phyloP scores from a whole-genome alignment of 441 rosid species.

The Biscutella laevigata region DNA sequence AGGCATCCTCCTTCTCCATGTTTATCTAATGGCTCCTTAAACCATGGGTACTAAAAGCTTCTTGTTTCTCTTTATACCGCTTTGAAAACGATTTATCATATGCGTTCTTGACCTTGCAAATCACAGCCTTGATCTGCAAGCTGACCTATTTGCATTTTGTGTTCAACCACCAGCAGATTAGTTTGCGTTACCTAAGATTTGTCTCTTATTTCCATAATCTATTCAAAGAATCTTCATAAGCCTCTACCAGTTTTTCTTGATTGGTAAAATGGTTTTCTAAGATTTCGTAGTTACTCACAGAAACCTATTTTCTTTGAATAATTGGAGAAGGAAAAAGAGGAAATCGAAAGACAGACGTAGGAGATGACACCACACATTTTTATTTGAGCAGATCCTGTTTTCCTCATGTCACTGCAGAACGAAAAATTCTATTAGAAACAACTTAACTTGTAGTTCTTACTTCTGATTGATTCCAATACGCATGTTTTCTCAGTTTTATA shows the following conservation, averaged over 20 bases:
- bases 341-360: not conserved
- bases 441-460: not conserved
- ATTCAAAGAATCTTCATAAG: not conserved
- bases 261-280: too few relatives aligned
- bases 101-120: not conserved
- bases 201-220: not conserved
- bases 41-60: conserved; percentile 31
- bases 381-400: not conserved
- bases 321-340: too few relatives aligned
- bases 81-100: not conserved
- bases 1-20: conserved; percentile 64
- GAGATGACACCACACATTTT: not conserved
- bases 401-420: not conserved
- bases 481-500: not conserved
- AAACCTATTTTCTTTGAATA: not conserved
- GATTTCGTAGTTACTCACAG: too few relatives aligned
- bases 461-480: not conserved
- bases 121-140: not conserved
- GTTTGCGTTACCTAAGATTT: not conserved
- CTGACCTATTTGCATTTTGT: not conserved
- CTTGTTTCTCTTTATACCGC: not conserved
- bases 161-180: not conserved
- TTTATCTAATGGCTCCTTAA: conserved; percentile 36
- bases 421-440: not conserved
- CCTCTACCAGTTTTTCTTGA: not conserved